A percentile compares a stretch with the other conserved stretches of the same genome.
These are phyloP conservation scores for Galeopsis tetrahit DNA, from an alignment of 257 asterid genomes.

Conservation along the genomic window DNA sequence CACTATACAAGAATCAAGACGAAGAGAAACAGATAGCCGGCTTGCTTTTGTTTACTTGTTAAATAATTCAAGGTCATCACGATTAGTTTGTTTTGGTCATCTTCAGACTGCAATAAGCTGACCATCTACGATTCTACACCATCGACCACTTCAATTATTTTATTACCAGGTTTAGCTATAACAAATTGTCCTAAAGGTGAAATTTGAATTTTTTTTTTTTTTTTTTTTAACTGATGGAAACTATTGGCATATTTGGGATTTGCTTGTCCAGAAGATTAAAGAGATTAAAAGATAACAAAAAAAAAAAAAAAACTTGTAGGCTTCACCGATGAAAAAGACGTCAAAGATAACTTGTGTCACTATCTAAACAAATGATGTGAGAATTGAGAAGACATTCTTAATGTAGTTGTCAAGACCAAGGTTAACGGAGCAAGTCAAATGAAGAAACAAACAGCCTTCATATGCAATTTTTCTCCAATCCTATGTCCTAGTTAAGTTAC, in stretches of 20 bases:
- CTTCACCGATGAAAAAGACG: not conserved
- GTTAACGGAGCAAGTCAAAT: not conserved
- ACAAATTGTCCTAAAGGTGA: not conserved
- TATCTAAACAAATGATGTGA: not conserved
- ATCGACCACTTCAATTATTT: too few relatives aligned
- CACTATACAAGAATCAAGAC: not conserved
- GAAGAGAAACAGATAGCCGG: slow-evolving; percentile 25
- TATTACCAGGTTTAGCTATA: too few relatives aligned
- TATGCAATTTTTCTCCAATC: not conserved
- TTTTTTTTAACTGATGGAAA: not conserved
- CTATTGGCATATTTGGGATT: not conserved
- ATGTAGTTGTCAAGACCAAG: not conserved
- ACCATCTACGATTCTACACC: too few relatives aligned
- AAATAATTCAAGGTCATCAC: not conserved
- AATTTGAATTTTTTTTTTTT: not conserved
- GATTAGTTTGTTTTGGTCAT: not conserved
- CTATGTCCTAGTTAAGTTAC: not conserved
- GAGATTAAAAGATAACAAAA: not conserved
- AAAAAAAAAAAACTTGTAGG: not conserved
- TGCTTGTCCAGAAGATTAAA: not conserved
- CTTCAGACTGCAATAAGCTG: not conserved
- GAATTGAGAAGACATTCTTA: not conserved
- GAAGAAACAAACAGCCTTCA: not conserved
- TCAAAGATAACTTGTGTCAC: not conserved
- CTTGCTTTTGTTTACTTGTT: slow-evolving; percentile 9